phyloP scores from a whole-genome alignment of 73 alveolate genomes.

The Diophrys sp. region DNA sequence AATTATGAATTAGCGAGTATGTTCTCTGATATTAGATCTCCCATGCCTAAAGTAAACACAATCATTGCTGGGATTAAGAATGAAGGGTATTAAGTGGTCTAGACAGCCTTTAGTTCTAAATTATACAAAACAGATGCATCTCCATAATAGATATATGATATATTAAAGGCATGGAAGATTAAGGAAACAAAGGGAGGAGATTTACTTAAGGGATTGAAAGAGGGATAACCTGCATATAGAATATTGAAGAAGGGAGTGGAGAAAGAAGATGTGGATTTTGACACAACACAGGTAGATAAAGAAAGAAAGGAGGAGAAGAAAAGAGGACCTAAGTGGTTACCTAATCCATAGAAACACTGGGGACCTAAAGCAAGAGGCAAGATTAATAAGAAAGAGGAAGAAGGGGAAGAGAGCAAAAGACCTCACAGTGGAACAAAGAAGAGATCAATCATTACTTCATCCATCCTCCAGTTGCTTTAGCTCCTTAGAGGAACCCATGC shows the following conservation, averaged over 20 bases:
- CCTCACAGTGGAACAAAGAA: too few relatives aligned
- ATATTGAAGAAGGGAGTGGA: slow-evolving; percentile 16
- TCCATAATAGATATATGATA: slow-evolving; percentile 78
- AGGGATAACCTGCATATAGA: slow-evolving; percentile 9
- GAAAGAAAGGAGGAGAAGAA: background rate
- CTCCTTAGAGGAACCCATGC: too few relatives aligned
- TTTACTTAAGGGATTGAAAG: slow-evolving; percentile 3
- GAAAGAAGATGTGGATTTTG: slow-evolving; percentile 18
- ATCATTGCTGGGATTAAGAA: slow-evolving; percentile 78
- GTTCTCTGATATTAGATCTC: slow-evolving; percentile 68
- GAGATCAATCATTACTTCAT: too few relatives aligned
- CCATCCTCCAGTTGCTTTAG: too few relatives aligned
- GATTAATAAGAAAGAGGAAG: background rate
- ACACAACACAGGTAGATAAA: slow-evolving; percentile 1
- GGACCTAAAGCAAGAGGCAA: slow-evolving; percentile 27
- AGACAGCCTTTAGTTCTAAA: slow-evolving; percentile 78
- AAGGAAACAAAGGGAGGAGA: slow-evolving; percentile 20
- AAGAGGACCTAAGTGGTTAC: slow-evolving; percentile 26
- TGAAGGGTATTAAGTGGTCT: slow-evolving; percentile 70
- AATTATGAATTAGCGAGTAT: slow-evolving; percentile 69
- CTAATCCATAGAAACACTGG: slow-evolving; percentile 37
- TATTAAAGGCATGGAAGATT: slow-evolving; percentile 64
- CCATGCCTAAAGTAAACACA: slow-evolving; percentile 66
- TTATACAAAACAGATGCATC: slow-evolving; percentile 91
- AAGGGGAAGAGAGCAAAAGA: too few relatives aligned